A percentile compares a stretch with the other conserved stretches of the same genome.
Conservation (phyloP, 2,329 filamentous ascomycete genomes). For the Aspergillus sp. region DNA sequence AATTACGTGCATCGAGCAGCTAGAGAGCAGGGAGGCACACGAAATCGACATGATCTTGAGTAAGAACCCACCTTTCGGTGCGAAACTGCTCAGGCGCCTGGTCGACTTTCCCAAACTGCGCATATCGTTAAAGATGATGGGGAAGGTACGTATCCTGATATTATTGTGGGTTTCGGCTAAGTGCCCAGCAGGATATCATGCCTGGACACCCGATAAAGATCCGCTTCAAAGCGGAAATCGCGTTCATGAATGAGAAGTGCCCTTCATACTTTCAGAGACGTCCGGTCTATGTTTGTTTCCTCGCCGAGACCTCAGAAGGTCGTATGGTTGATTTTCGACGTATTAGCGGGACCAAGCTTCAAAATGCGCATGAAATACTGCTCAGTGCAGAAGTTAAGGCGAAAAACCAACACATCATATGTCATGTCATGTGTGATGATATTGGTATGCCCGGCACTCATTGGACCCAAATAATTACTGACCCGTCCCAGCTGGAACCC, state of each 20-base stretch:
- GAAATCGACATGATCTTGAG: conserved; percentile 75
- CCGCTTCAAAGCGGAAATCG: conserved; percentile 65
- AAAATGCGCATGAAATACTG: conserved; percentile 59
- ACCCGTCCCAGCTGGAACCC: conserved; percentile 52
- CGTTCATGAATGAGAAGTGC: conserved; percentile 66
- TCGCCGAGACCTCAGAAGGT: conserved; percentile 71
- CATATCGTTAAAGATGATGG: conserved; percentile 52
- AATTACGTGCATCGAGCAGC: conserved; percentile 68
- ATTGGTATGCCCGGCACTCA: conserved; percentile 54
- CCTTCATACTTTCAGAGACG: conserved; percentile 63
- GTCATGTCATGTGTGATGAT: conserved; percentile 78
- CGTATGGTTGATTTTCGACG: conserved; percentile 66
- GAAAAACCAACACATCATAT: conserved; percentile 60
- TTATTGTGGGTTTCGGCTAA: conserved; percentile 12
- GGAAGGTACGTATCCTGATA: conserved; percentile 39
- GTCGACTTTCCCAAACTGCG: conserved; percentile 69
- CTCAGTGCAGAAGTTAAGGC: conserved; percentile 59
- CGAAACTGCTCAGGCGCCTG: conserved; percentile 63
- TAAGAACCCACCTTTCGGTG: conserved; percentile 80
- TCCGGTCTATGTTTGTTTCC: conserved; percentile 68
- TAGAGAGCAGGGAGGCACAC: conserved; percentile 65
- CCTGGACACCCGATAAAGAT: conserved; percentile 51
- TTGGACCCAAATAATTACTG: conserved; percentile 6
- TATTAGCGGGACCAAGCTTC: conserved; percentile 64
- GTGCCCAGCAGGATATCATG: conserved; percentile 28